Evolutionary conservation across 108 stramenopile genomes (phyloP).

Genomic region (Nitzschia inconspicua): DNA sequence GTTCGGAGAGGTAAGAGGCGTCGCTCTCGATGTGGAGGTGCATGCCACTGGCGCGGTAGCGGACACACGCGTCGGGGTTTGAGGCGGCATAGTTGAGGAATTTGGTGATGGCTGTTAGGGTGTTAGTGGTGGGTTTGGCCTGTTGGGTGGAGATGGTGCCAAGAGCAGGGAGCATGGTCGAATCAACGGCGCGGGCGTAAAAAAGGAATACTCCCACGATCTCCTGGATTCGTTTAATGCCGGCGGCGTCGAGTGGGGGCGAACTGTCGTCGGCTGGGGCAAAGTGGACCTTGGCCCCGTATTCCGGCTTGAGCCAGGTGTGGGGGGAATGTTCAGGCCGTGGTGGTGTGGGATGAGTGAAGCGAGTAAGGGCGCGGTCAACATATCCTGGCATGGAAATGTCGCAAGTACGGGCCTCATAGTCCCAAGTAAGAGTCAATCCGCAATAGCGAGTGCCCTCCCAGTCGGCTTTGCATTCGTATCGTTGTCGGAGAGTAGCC

Average conservation of each 20-base stretch:
- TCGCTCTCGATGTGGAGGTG: constrained; percentile 30
- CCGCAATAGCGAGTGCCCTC: constrained; percentile 23
- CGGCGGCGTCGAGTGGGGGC: neutral
- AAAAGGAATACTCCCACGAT: constrained; percentile 38
- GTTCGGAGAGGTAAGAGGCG: constrained; percentile 34
- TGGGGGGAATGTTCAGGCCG: constrained; percentile 29
- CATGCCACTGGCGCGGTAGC: constrained; percentile 44
- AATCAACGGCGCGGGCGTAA: constrained; percentile 40
- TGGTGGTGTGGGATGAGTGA: constrained; percentile 4
- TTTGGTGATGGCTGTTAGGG: constrained; percentile 9
- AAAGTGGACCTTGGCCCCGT: constrained; percentile 32
- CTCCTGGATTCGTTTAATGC: constrained; percentile 34
- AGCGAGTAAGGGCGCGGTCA: neutral
- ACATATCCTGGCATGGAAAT: constrained; percentile 31
- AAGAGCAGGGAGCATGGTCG: constrained; percentile 26
- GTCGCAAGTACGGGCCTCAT: constrained; percentile 19
- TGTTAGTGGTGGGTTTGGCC: constrained; percentile 16
- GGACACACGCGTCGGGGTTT: constrained; percentile 35
- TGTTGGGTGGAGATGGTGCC: constrained; percentile 27
- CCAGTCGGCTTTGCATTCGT: constrained; percentile 21
- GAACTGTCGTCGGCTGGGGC: constrained; percentile 12
- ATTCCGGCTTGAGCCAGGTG: constrained; percentile 11
- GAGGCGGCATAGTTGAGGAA: constrained; percentile 47
- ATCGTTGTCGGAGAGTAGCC: constrained; percentile 1
- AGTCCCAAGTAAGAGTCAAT: constrained; percentile 41